Evolutionary conservation across 1,284 basidiomycete species (phyloP).

Genomic region (Veloporphyrellus conicus): DNA sequence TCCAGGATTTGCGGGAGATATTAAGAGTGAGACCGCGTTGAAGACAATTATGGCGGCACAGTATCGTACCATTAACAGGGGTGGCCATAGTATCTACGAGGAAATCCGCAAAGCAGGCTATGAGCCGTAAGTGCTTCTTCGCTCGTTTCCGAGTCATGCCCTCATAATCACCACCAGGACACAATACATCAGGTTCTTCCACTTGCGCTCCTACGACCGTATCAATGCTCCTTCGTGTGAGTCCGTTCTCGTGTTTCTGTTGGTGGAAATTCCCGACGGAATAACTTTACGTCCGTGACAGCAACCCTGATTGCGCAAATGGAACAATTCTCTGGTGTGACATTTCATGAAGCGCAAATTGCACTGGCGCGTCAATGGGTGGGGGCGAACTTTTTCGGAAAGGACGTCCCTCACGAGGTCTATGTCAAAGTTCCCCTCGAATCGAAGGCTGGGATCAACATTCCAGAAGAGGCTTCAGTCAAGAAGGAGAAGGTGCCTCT

Average conservation of each 20-base stretch:
- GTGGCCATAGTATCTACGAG: conserved; percentile 83
- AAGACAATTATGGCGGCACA: conserved; percentile 83
- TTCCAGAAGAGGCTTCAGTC: conserved; percentile 47
- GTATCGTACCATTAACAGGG: conserved; percentile 83
- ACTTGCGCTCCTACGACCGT: conserved; percentile 85
- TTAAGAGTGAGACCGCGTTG: conserved; percentile 65
- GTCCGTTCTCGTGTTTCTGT: conserved; percentile 16
- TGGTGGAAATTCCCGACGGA: conserved; percentile 1
- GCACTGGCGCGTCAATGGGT: conserved; percentile 84
- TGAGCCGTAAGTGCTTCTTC: conserved; percentile 61
- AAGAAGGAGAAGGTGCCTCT: conserved; percentile 62
- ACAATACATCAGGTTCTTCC: conserved; percentile 84
- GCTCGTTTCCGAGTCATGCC: background rate
- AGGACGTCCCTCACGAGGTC: conserved; percentile 48
- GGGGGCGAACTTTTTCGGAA: conserved; percentile 43
- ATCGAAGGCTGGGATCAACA: conserved; percentile 38
- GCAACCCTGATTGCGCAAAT: conserved; percentile 61
- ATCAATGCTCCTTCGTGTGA: conserved; percentile 76
- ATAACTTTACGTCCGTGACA: conserved; percentile 19
- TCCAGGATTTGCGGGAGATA: conserved; percentile 78
- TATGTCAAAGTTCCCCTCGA: conserved; percentile 48
- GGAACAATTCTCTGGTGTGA: conserved; percentile 72
- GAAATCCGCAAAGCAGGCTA: conserved; percentile 73
- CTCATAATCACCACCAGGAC: conserved; percentile 40
- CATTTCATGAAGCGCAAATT: conserved; percentile 81